These are phyloP conservation scores for Fusarium sp. DNA, from an alignment of 2,329 filamentous ascomycete species.

Conservation along the genomic window DNA sequence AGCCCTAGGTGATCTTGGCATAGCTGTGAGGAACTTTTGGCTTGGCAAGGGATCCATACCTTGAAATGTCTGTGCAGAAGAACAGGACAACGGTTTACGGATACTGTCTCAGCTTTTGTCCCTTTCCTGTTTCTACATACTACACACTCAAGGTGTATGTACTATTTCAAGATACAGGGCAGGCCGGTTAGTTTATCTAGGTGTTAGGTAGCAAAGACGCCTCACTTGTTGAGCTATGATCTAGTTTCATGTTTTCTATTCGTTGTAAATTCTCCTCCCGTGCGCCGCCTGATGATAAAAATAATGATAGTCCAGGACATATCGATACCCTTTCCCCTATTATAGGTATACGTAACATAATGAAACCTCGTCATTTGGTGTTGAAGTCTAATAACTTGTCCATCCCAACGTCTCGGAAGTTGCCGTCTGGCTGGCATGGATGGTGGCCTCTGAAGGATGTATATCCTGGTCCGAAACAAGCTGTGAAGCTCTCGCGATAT, in stretches of 20 bases:
- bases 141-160: conserved; percentile 2
- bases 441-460: conserved; percentile 14
- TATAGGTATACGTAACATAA: conserved; percentile 24
- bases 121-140: conserved; percentile 8
- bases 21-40: conserved; percentile 31
- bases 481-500: conserved; percentile 4
- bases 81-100: conserved; percentile 16
- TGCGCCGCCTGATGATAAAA: not conserved
- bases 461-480: conserved; percentile 13
- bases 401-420: conserved; percentile 30
- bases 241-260: not conserved
- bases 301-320: not conserved
- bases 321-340: conserved; percentile 7
- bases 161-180: conserved; percentile 14
- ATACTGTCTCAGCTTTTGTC: conserved; percentile 18
- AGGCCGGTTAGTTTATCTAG: not conserved
- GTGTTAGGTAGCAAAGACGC: not conserved
- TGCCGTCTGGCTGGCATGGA: conserved; percentile 31
- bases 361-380: conserved; percentile 16
- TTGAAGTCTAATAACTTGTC: conserved; percentile 27
- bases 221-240: conserved; percentile 15
- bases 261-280: not conserved
- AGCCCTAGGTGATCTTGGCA: conserved; percentile 36
- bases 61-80: conserved; percentile 28
- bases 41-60: conserved; percentile 32